Evolutionary conservation across 169 alveolate species (phyloP).

Genomic region (Theileria annulata): DNA sequence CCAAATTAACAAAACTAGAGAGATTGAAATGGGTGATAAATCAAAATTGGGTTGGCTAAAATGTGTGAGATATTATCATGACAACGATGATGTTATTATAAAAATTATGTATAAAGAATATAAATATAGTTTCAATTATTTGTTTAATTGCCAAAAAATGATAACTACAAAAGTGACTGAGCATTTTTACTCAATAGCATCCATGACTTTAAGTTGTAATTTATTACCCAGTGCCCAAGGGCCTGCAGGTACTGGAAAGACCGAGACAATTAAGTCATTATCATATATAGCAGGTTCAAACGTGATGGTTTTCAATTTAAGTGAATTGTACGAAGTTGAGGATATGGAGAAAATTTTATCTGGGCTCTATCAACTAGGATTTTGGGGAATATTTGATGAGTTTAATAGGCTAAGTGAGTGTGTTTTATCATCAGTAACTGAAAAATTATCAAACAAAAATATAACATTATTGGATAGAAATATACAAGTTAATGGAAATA

Average conservation of each 20-base stretch:
- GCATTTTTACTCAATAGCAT: constrained; percentile 94
- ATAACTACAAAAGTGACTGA: constrained; percentile 98
- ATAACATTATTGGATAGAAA: constrained; percentile 81
- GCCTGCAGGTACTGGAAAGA: constrained; percentile 99
- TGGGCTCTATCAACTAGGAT: constrained; percentile 95
- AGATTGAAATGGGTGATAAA: constrained; percentile 40
- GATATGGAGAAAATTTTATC: constrained; percentile 96
- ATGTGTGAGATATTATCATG: constrained; percentile 91
- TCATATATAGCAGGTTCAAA: constrained; percentile 94
- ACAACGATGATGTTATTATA: constrained; percentile 69
- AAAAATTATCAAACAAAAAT: constrained; percentile 90
- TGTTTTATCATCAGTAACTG: constrained; percentile 95
- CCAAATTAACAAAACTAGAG: constrained; percentile 83
- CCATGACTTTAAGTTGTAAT: constrained; percentile 94
- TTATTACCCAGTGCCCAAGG: constrained; percentile 99
- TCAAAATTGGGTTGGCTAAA: constrained; percentile 93
- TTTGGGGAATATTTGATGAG: constrained; percentile 99
- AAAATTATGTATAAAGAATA: constrained; percentile 92
- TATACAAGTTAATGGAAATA: constrained; percentile 88
- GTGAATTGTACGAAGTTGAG: constrained; percentile 95
- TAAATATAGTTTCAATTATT: constrained; percentile 96
- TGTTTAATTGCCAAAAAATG: constrained; percentile 94
- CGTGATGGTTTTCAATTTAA: constrained; percentile 97
- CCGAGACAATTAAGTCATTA: constrained; percentile 98
- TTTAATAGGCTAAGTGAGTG: constrained; percentile 96